Evolutionary conservation across 2,329 filamentous ascomycete species (phyloP), one percentile per base, ranked within the genome.

Genomic region (Talaromyces funiculosus): DNA sequence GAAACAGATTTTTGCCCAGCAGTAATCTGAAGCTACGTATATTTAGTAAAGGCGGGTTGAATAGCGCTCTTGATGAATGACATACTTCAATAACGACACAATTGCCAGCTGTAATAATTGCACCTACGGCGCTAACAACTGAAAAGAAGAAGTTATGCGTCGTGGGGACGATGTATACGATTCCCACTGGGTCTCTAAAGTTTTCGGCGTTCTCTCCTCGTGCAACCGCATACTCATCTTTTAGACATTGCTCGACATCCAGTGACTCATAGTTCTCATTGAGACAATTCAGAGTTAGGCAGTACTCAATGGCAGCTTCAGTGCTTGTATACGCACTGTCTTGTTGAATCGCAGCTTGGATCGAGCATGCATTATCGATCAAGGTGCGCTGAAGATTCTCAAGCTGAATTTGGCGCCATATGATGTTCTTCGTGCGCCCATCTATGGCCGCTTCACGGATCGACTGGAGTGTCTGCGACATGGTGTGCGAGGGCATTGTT

Each of bases 101-200:
- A 61, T 82, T 83, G 0, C 81, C 82, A 12, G 80, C 79, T 0
- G 78, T 76, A 31, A 84, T 64, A 7, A 81, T 80, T 4, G 80
- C 76, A 35, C 73, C 75, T 40, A 83, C 55, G 0, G 80, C 75
- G 3, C 69, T 71, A 18, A 82, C 64, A 1, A 76, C 65, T 0
- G 77, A 80, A 63, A 78, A 83, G 61, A 84, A 78, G 8, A 79
- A 68, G 0, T 77, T 82, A 67, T 84, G 78, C 6, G 62, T 69
- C 9, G 73, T 70, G 1, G 81, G 80, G 53, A 80, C 75, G 54
- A 84, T 79, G 47, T 80, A 80, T 1, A 79, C 68, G 38, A 73
- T 69, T 0, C 71, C 71, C 12, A 60, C 22, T 4, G 58, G 49
- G 7, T 60, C 49, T 38, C 26, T 51, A 9, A 31, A 22, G 8